A percentile compares a stretch with the other conserved stretches of the same genome.
Conservation (phyloP, 345 rosid species). For the Camelina hispida region DNA sequence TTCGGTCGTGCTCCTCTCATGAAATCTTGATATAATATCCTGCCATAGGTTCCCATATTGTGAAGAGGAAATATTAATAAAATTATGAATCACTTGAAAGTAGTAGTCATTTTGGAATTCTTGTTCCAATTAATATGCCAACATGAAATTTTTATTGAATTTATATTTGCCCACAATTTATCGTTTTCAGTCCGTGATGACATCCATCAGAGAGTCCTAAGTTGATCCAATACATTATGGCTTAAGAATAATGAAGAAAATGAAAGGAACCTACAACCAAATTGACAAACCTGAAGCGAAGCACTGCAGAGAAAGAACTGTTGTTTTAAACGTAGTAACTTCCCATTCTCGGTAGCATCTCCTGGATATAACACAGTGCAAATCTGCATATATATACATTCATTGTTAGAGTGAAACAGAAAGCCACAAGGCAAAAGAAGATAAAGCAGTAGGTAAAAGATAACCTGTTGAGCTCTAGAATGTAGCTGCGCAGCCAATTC, state of each 20-base stretch:
- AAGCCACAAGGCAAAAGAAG: conserved; percentile 17
- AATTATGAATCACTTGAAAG: conserved; percentile 6
- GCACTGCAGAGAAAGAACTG: conserved; percentile 98
- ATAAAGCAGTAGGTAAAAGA: conserved; percentile 20
- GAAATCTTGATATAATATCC: conserved; percentile 90
- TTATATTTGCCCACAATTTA: background rate
- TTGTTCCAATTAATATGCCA: background rate
- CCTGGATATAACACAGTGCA: conserved; percentile 98
- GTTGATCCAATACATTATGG: conserved; percentile 19
- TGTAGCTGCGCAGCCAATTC: conserved; percentile 89
- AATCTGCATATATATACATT: conserved; percentile 56
- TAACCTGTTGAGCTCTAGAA: conserved; percentile 82
- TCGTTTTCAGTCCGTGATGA: conserved; percentile 2
- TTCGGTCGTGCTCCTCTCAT: conserved; percentile 64
- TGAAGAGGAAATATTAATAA: background rate
- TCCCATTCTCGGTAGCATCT: conserved; percentile 96
- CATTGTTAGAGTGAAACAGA: conserved; percentile 15
- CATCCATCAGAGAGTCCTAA: conserved; percentile 1
- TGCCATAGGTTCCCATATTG: conserved; percentile 46
- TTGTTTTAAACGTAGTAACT: conserved; percentile 92
- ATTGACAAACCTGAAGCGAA: conserved; percentile 84
- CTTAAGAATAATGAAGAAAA: conserved; percentile 17
- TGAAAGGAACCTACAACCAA: conserved; percentile 29
- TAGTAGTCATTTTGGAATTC: background rate
- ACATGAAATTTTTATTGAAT: background rate